Evolutionary conservation across 78 protist genomes (phyloP).

Genomic region (Creolimax fragrantissima): DNA sequence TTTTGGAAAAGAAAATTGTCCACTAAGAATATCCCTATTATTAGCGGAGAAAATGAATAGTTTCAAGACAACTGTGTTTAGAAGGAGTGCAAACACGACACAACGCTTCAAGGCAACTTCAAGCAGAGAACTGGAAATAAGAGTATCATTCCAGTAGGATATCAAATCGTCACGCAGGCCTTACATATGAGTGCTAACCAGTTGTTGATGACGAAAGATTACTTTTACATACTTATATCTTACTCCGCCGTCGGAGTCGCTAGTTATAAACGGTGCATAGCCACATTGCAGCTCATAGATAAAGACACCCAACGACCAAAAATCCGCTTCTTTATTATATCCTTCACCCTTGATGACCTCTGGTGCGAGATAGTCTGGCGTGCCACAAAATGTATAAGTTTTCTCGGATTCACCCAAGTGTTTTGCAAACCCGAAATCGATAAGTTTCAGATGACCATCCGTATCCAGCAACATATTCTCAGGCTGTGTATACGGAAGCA

Average conservation of each 20-base stretch:
- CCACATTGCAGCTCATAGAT: background rate
- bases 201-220: too few species aligned
- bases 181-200: too few species aligned
- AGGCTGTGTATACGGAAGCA: conserved; percentile 79
- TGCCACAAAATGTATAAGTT: conserved; percentile 86
- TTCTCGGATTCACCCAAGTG: conserved; percentile 19
- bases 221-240: background rate
- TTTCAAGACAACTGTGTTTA: too few species aligned
- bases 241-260: background rate
- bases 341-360: conserved; percentile 12
- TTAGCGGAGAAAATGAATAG: too few species aligned
- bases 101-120: too few species aligned
- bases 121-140: too few species aligned
- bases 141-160: too few species aligned
- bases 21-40: background rate
- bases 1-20: background rate
- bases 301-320: conserved; percentile 3
- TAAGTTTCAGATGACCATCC: conserved; percentile 14
- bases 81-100: too few species aligned
- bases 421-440: conserved; percentile 31
- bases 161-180: too few species aligned
- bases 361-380: conserved; percentile 89
- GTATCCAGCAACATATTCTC: conserved; percentile 88
- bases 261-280: background rate
- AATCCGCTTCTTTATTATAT: conserved; percentile 12